Evolutionary conservation across 345 rosid genomes (phyloP).

Genomic region (Populus deltoides): DNA sequence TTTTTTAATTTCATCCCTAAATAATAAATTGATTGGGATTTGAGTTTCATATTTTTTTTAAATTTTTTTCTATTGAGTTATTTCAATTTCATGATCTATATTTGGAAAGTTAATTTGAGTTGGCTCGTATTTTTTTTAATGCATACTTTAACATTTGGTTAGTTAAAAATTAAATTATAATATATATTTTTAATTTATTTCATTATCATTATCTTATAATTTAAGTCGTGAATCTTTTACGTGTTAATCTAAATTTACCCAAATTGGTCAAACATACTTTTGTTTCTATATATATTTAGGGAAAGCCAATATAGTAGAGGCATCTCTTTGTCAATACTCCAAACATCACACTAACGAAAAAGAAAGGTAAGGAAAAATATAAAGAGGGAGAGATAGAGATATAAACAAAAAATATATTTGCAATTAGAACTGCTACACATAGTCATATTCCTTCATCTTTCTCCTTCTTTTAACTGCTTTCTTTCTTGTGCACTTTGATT

Average conservation of each 20-base stretch:
- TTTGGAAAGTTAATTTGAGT: no score
- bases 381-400: conserved; percentile 1
- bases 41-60: no score
- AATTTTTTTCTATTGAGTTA: rapidly evolving
- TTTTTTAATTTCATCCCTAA: no score
- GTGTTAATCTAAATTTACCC: no score
- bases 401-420: conserved; percentile 10
- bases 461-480: conserved; percentile 34
- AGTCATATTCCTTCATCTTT: conserved; percentile 32
- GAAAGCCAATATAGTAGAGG: not conserved
- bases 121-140: no score
- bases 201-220: no score
- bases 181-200: no score
- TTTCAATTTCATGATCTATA: rapidly evolving
- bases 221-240: no score
- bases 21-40: no score
- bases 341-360: not conserved
- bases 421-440: not conserved
- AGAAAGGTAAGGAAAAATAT: conserved; percentile 20
- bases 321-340: conserved; percentile 8
- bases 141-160: no score
- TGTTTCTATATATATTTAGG: no score
- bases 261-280: no score
- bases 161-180: rapidly evolving
- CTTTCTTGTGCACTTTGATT: conserved; percentile 25